Percentiles rank a stretch among this genome's conserved stretches.
phyloP scores from a whole-genome alignment of 352 stramenopile species.

The Thalassiosira exigua region DNA sequence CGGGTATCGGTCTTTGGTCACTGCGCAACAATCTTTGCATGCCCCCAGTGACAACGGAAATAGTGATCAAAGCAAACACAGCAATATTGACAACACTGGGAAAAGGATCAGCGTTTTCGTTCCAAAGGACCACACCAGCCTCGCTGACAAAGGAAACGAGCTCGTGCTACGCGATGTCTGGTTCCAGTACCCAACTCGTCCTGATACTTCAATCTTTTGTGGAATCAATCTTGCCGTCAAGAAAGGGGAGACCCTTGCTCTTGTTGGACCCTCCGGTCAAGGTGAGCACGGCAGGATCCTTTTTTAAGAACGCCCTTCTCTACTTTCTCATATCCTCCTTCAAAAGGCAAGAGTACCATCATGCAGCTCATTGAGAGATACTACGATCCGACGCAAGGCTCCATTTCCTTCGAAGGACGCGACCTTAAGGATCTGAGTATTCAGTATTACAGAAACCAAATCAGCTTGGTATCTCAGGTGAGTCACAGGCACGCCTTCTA shows the following conservation, averaged over 20 bases:
- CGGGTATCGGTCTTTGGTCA: constrained; percentile 52
- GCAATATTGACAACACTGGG: not conserved
- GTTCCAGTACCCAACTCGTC: constrained; percentile 78
- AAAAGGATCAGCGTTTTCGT: constrained; percentile 4
- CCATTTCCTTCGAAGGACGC: constrained; percentile 85
- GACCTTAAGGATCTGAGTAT: constrained; percentile 83
- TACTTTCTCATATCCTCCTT: too few species aligned
- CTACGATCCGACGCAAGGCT: constrained; percentile 87
- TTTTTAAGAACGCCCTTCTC: too few species aligned
- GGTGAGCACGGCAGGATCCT: too few species aligned
- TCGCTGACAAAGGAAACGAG: not conserved
- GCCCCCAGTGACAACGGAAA: not conserved
- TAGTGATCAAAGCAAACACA: not conserved
- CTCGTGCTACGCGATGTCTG: not conserved
- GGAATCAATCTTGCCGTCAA: constrained; percentile 80
- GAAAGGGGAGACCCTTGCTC: constrained; percentile 73
- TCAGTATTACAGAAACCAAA: constrained; percentile 69
- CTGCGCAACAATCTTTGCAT: not conserved
- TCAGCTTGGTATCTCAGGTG: constrained; percentile 92
- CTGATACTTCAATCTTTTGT: constrained; percentile 85
- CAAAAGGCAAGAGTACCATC: constrained; percentile 89
- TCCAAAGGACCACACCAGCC: constrained; percentile 1
- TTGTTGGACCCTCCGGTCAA: constrained; percentile 86
- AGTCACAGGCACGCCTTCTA: too few species aligned
- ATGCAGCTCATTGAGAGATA: constrained; percentile 88